Base-by-base conservation (phyloP, 2,329 filamentous ascomycete species). In the Sarocladiaceae sp. region DNA sequence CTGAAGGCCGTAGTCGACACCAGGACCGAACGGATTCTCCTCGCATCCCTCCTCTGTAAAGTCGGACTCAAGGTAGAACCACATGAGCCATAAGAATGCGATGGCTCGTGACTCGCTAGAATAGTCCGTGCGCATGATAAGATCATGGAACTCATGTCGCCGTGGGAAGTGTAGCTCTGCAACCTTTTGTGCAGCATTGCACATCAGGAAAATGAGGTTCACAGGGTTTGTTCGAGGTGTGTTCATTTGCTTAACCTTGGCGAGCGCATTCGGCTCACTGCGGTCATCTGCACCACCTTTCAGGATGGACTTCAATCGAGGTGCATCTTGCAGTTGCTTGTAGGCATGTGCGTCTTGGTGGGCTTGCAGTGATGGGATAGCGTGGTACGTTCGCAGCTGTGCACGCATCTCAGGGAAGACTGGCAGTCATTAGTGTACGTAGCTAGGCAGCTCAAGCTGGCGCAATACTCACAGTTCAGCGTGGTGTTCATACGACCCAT, bases 351-450 rank as follows among this genome's bases (percentile, higher is more conserved):
- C 87, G 62, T 97, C 94, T 70, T 97, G 91, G 59, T 92, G 88
- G 42, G 93, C 93, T 71, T 99, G 94, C 6, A 99, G 78, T 1
- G 91, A 97, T 13, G 94, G 94, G 59, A 99, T 99, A 12, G 94
- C 93, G 67, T 99, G 94, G 72, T 99, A 99, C 31, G 94, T 99
- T 66, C 94, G 87, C 28, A 99, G 78, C 66, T 99, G 94, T 26
- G 94, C 94, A 71, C 94, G 88, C 94, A 99, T 99, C 69, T 99
- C 94, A 20, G 94, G 94, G 67, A 99, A 99, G 77, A 99, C 94
- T 96, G 17, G 10, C 18, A n/a, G 7, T 11, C 28, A 31, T 51
- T 25, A 35, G 20, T 31, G 7, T 22, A 15, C 20, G 13, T 46
- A 25, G n/a, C 22, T 17, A 17, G 8, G n/a, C 25, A 46, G 20